These are phyloP conservation scores for Eucalyptus urophylla DNA, from an alignment of 345 rosid species.

Conservation along the genomic window DNA sequence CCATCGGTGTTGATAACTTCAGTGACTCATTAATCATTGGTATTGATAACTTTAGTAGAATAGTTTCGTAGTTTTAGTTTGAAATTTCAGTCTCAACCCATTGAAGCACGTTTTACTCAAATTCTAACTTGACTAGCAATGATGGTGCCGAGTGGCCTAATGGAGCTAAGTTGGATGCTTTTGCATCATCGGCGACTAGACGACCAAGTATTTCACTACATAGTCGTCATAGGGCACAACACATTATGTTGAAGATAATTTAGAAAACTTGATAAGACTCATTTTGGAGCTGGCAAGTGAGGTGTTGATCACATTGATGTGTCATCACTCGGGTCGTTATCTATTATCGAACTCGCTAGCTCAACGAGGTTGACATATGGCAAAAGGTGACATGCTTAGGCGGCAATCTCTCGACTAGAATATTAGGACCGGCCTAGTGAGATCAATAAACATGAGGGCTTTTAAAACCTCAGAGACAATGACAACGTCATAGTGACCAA, in stretches of 20 bases:
- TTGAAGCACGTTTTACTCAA: too few relatives aligned
- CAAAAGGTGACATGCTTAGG: background rate
- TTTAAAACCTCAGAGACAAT: background rate
- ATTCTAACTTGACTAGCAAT: too few relatives aligned
- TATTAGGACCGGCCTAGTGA: background rate
- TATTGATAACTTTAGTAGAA: too few relatives aligned
- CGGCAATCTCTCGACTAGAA: background rate
- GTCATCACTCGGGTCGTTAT: background rate
- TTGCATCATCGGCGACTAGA: too few relatives aligned
- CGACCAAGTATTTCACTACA: accelerated
- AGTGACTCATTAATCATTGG: too few relatives aligned
- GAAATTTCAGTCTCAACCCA: too few relatives aligned
- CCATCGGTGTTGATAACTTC: too few relatives aligned
- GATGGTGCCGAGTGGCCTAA: accelerated
- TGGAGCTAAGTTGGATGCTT: too few relatives aligned
- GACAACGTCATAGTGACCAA: background rate
- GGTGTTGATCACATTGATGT: background rate
- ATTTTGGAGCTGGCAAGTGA: background rate
- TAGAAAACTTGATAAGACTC: background rate
- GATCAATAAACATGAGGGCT: background rate
- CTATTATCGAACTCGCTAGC: background rate
- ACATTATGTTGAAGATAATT: too few relatives aligned
- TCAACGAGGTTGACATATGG: background rate
- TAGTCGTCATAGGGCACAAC: accelerated
- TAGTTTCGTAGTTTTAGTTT: too few relatives aligned